Evolutionary conservation across 768 basidiomycete species (phyloP).

Genomic region (Nidularia pulvinata): DNA sequence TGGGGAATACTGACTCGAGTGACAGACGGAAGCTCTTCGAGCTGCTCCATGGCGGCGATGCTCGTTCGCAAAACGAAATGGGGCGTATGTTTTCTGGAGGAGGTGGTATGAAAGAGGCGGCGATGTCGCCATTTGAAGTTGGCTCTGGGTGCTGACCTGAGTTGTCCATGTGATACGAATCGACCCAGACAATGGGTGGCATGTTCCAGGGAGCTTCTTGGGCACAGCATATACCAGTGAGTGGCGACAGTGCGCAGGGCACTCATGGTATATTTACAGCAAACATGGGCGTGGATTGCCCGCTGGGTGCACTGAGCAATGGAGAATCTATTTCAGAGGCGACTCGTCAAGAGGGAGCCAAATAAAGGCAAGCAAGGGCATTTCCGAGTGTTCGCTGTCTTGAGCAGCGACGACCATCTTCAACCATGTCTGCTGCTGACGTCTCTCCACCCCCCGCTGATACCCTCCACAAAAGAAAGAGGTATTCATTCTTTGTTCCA

Average conservation of each 20-base stretch:
- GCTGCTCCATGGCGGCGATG: slow-evolving; percentile 40
- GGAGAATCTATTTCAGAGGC: neutral
- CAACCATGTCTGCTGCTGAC: slow-evolving; percentile 39
- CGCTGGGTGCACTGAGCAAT: neutral
- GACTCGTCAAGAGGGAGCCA: neutral
- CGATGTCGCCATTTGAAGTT: slow-evolving; percentile 11
- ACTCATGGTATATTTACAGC: neutral
- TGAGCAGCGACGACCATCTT: slow-evolving; percentile 7
- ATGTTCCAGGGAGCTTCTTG: too few relatives aligned
- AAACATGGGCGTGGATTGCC: neutral
- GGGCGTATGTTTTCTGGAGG: neutral
- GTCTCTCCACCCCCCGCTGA: slow-evolving; percentile 18
- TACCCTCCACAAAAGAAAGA: slow-evolving; percentile 45
- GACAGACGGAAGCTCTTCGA: slow-evolving; percentile 51
- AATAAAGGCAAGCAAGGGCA: slow-evolving; percentile 14
- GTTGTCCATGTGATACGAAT: slow-evolving; percentile 20
- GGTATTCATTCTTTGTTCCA: slow-evolving; percentile 20
- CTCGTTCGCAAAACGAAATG: neutral
- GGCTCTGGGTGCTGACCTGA: neutral
- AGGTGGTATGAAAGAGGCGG: neutral
- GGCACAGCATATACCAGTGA: too few relatives aligned
- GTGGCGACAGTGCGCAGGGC: neutral
- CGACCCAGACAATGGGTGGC: too few relatives aligned
- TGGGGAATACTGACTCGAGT: slow-evolving; percentile 40
- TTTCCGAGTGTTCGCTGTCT: neutral